Evolutionary conservation across 805 yeast species (phyloP).

Genomic region (Torulaspora indica): DNA sequence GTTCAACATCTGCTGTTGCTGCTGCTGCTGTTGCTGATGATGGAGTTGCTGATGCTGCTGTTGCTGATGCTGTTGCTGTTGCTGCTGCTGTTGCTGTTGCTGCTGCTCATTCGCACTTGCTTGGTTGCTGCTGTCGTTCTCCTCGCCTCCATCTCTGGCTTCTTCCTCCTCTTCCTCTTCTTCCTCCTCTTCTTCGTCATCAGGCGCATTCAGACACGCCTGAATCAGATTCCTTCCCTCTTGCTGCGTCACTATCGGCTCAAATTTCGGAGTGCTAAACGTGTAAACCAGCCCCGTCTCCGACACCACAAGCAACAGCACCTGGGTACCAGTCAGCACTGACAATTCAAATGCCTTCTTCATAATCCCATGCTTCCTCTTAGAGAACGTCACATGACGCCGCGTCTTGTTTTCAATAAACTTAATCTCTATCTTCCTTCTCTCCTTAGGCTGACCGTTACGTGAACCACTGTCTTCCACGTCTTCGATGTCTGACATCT

Average conservation of each 20-base stretch:
- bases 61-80: slow-evolving; percentile 21
- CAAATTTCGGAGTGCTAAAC: slow-evolving; percentile 97
- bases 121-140: slow-evolving; percentile 24
- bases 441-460: slow-evolving; percentile 42
- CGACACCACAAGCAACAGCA: slow-evolving; percentile 85
- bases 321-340: slow-evolving; percentile 96
- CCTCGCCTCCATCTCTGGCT: slow-evolving; percentile 25
- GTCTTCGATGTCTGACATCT: slow-evolving; percentile 18
- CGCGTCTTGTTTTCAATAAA: slow-evolving; percentile 96
- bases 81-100: slow-evolving; percentile 12
- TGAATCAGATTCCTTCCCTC: slow-evolving; percentile 97
- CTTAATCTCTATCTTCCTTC: slow-evolving; percentile 93
- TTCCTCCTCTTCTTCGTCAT: slow-evolving; percentile 66
- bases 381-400: slow-evolving; percentile 95
- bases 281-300: slow-evolving; percentile 99
- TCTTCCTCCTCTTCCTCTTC: slow-evolving; percentile 51
- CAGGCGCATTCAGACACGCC: slow-evolving; percentile 97
- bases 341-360: slow-evolving; percentile 98
- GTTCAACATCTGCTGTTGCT: slow-evolving; percentile 11
- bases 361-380: slow-evolving; percentile 98
- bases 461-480: slow-evolving; percentile 16
- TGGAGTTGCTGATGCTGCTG: slow-evolving; percentile 17
- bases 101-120: slow-evolving; percentile 7
- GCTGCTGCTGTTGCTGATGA: slow-evolving; percentile 12
- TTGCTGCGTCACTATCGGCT: slow-evolving; percentile 93